Conservation (phyloP, 2,329 filamentous ascomycete species). For the Paracorniculantispora psalliotae region DNA sequence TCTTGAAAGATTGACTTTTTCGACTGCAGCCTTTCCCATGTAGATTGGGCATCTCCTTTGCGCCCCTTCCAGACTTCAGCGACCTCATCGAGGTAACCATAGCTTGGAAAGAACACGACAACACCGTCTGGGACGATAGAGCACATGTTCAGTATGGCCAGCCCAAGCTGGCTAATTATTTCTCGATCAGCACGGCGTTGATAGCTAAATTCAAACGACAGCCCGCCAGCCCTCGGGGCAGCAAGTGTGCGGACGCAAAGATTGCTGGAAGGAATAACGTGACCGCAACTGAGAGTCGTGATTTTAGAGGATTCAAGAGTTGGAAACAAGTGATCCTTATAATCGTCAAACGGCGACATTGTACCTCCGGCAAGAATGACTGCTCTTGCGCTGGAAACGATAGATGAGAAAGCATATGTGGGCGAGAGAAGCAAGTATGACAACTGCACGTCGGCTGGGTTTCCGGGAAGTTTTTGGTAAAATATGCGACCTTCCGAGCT, state of each 20-base stretch:
- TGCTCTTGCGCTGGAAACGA: conserved; percentile 77
- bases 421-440: conserved; percentile 89
- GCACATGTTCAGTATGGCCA: conserved; percentile 66
- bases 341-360: conserved; percentile 96
- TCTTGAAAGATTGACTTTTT: conserved; percentile 62
- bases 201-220: conserved; percentile 80
- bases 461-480: conserved; percentile 43
- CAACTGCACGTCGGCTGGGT: conserved; percentile 50
- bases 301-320: conserved; percentile 60
- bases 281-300: conserved; percentile 82
- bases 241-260: conserved; percentile 72
- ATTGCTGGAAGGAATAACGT: conserved; percentile 82
- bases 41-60: conserved; percentile 27
- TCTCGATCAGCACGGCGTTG: conserved; percentile 63
- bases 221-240: conserved; percentile 35
- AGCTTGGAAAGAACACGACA: conserved; percentile 94
- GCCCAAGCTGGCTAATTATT: conserved; percentile 71
- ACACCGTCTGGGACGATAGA: conserved; percentile 78
- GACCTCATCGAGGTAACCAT: conserved; percentile 80
- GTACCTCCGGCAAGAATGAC: conserved; percentile 92
- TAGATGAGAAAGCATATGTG: conserved; percentile 82
- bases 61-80: conserved; percentile 53
- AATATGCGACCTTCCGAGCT: conserved; percentile 66
- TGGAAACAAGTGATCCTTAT: conserved; percentile 79
- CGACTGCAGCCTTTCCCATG: conserved; percentile 55